Base-by-base conservation (phyloP, 257 asterid species). In the Asclepias syriaca region DNA sequence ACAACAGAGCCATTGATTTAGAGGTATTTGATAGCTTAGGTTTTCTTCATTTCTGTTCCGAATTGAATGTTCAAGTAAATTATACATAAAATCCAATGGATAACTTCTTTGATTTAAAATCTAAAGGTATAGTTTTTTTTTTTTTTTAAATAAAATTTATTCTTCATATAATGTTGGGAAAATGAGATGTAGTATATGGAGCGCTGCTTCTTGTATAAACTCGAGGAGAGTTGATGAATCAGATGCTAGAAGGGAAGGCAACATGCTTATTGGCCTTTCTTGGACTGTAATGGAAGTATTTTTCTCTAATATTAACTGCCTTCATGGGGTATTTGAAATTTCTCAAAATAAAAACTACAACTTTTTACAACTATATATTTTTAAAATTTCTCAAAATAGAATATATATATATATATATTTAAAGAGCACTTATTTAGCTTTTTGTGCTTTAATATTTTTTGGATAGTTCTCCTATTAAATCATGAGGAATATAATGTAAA, bases 1-100 rank as follows among this genome's bases (percentile, higher is more conserved):
- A 81, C 75, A 70, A 69, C 32, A 85, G 86, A 86, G 83, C 86
- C 69, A 65, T 71, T 80, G 78, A 73, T 49, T 81, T 91, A 72
- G 89, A 86, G 97, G 97, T 89, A 87, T 54, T 54, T n/a, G 48
- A 7, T 7, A 43, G 48, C 11, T 43, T 43, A 43, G 1, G 7
- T 43, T 43, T 43, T 6, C 48, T 43, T 43, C 48, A 48, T 48
- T 14, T 48, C 0, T 60, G 8, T 2, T 16, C 24, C 14, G 2
- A 32, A 16, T 51, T 16, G n/a, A 51, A 51, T 16, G 57, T 16
- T 7, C 22, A 51, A 12, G 53, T 48, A 10, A 48, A 48, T 48
- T 10, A 48, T 14, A 48, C 16, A 10, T 48, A 48, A 51, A 51
- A 16, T 15, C 9, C 16, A 51, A 51, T 15, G 57, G 13, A 48